Base-by-base conservation (phyloP, 805 yeast species). In the Komagataella pseudopastoris region DNA sequence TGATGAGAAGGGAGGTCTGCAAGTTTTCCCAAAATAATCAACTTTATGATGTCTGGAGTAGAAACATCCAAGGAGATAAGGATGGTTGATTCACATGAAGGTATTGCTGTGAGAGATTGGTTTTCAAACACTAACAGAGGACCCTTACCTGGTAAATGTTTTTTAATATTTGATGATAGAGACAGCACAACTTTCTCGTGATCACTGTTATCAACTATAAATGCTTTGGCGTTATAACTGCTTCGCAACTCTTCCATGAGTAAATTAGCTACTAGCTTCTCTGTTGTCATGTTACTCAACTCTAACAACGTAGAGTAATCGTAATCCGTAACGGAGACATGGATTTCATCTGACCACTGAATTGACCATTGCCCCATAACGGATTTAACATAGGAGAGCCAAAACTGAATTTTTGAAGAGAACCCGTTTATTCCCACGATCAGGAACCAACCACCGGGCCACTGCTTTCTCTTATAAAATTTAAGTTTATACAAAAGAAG, bases 361-460 rank as follows among this genome's bases (percentile, higher is more conserved):
- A 78, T 61, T 23, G 68, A 66, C 83, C 84, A 78, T 51, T 73
- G 77, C 5, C 81, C 81, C 50, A 71, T 67, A 12, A 71, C 61
- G 3, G 78, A 70, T 55, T 67, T 71, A 49, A 78, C 70, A 47
- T 77, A 64, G 6, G 80, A 71, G 18, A 77, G 78, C 77, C 77
- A 77, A 77, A 81, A 75, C 51, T 66, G 67, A 6, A 71, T 63
- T 23, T 60, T 64, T 3, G 70, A 66, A 22, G 67, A 61, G 49
- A 60, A 63, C 10, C 70, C 70, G 44, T 65, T 58, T 4, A 54
- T 64, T 23, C 72, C 66, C 48, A 67, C 69, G 3, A 75, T 66
- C 46, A 78, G 59, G 58, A 77, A 75, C 83, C 83, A 78, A 47
- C 76, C 73, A 8, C 73, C 62, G 0, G 82, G 82, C 83, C 83